Percentiles rank a stretch among this genome's conserved stretches.
Evolutionary conservation across 176 grass and related monocot species (phyloP).

Genomic region (Luzula sylvatica): DNA sequence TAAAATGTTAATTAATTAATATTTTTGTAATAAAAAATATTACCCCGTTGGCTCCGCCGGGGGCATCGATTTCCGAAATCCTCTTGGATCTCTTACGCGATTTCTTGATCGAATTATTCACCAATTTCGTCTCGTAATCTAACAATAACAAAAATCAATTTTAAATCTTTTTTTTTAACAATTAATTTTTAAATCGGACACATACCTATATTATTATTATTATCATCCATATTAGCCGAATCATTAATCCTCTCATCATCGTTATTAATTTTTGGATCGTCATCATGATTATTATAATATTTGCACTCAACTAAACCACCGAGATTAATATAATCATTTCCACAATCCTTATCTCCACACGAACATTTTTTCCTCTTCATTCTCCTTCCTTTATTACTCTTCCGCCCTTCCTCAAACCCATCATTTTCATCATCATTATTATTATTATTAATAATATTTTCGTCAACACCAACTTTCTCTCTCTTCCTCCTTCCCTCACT

Average conservation of each 20-base stretch:
- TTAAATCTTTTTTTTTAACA: neutral
- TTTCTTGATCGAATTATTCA: conserved; percentile 43
- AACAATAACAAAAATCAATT: neutral
- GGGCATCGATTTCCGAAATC: conserved; percentile 43
- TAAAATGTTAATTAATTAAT: neutral
- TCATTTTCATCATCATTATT: conserved; percentile 8
- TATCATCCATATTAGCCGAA: conserved; percentile 6
- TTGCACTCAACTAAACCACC: conserved; percentile 14
- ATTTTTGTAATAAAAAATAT: conserved; percentile 17
- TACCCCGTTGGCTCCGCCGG: conserved; percentile 25
- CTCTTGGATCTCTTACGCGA: conserved; percentile 51
- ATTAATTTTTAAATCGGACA: neutral
- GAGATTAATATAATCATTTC: neutral
- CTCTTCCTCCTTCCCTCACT: conserved; percentile 18
- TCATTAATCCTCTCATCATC: neutral
- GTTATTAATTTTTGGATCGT: neutral
- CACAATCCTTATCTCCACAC: conserved; percentile 16
- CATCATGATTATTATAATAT: conserved; percentile 4
- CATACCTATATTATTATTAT: too few species aligned
- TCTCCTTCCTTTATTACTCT: conserved; percentile 10
- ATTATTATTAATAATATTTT: neutral
- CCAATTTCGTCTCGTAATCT: conserved; percentile 24
- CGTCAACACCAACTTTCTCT: conserved; percentile 1
- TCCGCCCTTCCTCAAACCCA: conserved; percentile 3
- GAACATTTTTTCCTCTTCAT: conserved; percentile 18